Conservation (phyloP, 345 rosid genomes). For the Citrus trifoliata region DNA sequence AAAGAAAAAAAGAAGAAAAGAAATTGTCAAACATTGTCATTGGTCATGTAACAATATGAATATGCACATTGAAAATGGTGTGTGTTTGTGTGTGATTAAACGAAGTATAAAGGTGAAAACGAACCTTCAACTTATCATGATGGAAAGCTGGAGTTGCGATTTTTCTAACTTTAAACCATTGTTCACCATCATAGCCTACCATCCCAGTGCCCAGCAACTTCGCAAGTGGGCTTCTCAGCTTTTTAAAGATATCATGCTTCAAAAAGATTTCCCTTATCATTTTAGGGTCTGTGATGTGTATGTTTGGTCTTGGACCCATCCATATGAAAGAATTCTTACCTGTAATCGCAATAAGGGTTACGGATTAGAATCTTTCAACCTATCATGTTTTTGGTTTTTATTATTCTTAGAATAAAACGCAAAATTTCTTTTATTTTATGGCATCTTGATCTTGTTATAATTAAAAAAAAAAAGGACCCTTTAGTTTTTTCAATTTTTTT, state of each 20-base stretch:
- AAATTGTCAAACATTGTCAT: background rate
- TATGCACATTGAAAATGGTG: background rate
- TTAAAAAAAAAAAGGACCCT: no score
- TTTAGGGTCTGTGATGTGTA: slow-evolving; percentile 42
- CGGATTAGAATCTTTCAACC: no score
- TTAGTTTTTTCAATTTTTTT: no score
- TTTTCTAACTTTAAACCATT: slow-evolving; percentile 53
- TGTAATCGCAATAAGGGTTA: no score
- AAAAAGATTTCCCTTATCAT: slow-evolving; percentile 41
- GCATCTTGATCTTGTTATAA: no score
- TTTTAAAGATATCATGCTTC: slow-evolving; percentile 33
- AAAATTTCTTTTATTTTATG: no score
- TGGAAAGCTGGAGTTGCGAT: slow-evolving; percentile 57
- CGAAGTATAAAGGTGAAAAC: no score
- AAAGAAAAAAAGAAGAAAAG: background rate
- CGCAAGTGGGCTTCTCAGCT: slow-evolving; percentile 25
- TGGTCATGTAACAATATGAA: background rate
- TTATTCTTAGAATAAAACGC: no score
- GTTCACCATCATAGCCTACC: slow-evolving; percentile 35
- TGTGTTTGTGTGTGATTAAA: no score
- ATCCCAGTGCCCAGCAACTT: slow-evolving; percentile 36
- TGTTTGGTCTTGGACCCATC: slow-evolving; percentile 18
- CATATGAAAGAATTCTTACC: no score
- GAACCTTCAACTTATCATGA: slow-evolving; percentile 56
- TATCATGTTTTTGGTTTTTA: no score